phyloP scores from a whole-genome alignment of 345 rosid species.

The Mallotus nudiflorus region DNA sequence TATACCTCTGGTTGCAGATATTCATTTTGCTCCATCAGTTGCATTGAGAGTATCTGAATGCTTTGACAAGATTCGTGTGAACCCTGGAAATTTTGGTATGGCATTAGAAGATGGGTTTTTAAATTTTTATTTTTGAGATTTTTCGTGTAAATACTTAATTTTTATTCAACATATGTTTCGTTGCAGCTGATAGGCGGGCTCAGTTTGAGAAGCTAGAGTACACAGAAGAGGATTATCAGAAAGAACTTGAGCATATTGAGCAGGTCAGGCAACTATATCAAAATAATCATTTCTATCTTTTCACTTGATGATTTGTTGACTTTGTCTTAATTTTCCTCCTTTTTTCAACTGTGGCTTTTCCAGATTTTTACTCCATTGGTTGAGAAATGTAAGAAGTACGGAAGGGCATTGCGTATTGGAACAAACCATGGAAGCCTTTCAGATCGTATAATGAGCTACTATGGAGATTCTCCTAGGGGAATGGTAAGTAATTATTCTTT shows the following conservation, averaged over 20 bases:
- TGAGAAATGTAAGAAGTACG: slow-evolving; percentile 95
- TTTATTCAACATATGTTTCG: slow-evolving; percentile 17
- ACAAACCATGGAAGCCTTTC: slow-evolving; percentile 99
- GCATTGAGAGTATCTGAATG: slow-evolving; percentile 93
- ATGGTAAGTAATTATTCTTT: slow-evolving; percentile 56
- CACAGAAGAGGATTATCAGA: slow-evolving; percentile 93
- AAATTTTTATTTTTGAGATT: slow-evolving; percentile 15
- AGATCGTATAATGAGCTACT: slow-evolving; percentile 98
- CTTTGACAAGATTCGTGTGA: slow-evolving; percentile 96
- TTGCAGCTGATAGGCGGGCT: slow-evolving; percentile 94
- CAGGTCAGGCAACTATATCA: slow-evolving; percentile 41
- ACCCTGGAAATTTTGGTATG: slow-evolving; percentile 97
- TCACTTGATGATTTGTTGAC: background rate
- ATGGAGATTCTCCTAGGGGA: slow-evolving; percentile 98
- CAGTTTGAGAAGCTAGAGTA: slow-evolving; percentile 88
- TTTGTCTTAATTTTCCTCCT: slow-evolving; percentile 7
- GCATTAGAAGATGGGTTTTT: background rate
- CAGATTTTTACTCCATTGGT: slow-evolving; percentile 96
- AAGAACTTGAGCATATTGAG: slow-evolving; percentile 93
- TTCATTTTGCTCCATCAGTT: slow-evolving; percentile 93
- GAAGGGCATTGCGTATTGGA: slow-evolving; percentile 99
- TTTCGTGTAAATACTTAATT: slow-evolving; percentile 15
- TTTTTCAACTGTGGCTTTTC: background rate
- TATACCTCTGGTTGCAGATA: slow-evolving; percentile 96
- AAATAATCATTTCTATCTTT: background rate